Evolutionary conservation across 2,329 filamentous ascomycete species (phyloP).

Genomic region (Rhynchosporium graminicola): DNA sequence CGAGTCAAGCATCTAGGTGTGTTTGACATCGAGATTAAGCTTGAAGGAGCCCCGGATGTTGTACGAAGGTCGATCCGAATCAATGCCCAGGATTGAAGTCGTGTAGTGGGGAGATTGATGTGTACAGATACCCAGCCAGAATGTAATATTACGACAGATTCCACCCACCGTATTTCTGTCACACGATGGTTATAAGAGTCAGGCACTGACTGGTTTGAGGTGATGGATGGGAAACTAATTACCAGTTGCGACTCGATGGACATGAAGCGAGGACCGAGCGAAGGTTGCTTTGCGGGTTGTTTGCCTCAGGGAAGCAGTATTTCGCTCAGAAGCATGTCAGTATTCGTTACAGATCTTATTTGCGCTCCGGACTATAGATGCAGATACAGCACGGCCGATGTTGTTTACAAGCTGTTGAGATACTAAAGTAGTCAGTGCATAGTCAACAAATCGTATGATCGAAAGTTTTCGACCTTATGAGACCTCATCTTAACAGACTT

Average conservation of each 20-base stretch:
- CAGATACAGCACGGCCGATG: background rate
- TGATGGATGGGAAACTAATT: background rate
- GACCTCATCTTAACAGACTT: background rate
- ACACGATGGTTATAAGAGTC: background rate
- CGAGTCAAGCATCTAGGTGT: constrained; percentile 55
- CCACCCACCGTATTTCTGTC: background rate
- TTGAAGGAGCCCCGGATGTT: constrained; percentile 48
- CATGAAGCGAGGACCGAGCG: background rate
- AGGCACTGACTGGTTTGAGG: background rate
- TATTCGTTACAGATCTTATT: too few relatives aligned
- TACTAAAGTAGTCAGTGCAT: background rate
- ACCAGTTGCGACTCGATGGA: background rate
- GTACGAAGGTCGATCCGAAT: constrained; percentile 47
- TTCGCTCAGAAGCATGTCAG: too few relatives aligned
- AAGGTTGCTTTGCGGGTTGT: background rate
- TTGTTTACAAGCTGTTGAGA: background rate
- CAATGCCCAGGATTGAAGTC: constrained; percentile 41
- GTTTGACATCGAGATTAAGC: constrained; percentile 52
- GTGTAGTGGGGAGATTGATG: background rate
- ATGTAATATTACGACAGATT: constrained; percentile 28
- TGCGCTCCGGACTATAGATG: too few relatives aligned
- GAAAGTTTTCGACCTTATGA: background rate
- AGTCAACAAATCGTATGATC: background rate
- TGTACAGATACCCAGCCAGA: constrained; percentile 27
- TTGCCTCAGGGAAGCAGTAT: too few relatives aligned